A percentile compares a stretch with the other conserved stretches of the same genome.
Conservation (phyloP, 2,329 filamentous ascomycete genomes). For the Xylaria digitata region DNA sequence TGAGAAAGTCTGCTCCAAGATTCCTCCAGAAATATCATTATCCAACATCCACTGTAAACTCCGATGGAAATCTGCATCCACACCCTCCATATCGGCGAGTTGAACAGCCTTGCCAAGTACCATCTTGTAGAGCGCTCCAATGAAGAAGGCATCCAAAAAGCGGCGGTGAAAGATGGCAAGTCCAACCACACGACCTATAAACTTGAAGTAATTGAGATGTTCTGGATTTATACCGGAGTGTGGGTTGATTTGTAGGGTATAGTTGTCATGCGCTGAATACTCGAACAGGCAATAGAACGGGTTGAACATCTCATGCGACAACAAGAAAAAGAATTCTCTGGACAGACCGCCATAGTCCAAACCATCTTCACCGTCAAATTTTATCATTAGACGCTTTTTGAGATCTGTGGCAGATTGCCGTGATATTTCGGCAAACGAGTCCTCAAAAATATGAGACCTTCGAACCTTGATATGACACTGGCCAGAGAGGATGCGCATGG, state of each 20-base stretch:
- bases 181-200: slow-evolving; percentile 96
- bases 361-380: slow-evolving; percentile 98
- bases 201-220: slow-evolving; percentile 99
- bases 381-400: slow-evolving; percentile 99
- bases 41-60: slow-evolving; percentile 98
- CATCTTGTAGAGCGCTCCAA: slow-evolving; percentile 99
- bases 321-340: slow-evolving; percentile 98
- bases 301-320: slow-evolving; percentile 99
- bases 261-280: slow-evolving; percentile 99
- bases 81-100: slow-evolving; percentile 97
- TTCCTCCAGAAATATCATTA: slow-evolving; percentile 92
- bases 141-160: slow-evolving; percentile 99
- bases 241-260: slow-evolving; percentile 99
- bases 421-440: slow-evolving; percentile 98
- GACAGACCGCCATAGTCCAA: slow-evolving; percentile 98
- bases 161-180: slow-evolving; percentile 97
- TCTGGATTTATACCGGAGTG: slow-evolving; percentile 99
- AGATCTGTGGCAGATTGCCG: slow-evolving; percentile 93
- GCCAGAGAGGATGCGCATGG: slow-evolving; percentile 91
- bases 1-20: slow-evolving; percentile 94
- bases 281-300: slow-evolving; percentile 99
- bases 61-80: slow-evolving; percentile 96
- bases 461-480: slow-evolving; percentile 99
- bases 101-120: slow-evolving; percentile 92
- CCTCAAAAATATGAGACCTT: slow-evolving; percentile 96